Percentiles rank a stretch among this genome's conserved stretches.
Conservation (phyloP, 1,284 basidiomycete species). For the Ceratorhiza oryzae-sativae region DNA sequence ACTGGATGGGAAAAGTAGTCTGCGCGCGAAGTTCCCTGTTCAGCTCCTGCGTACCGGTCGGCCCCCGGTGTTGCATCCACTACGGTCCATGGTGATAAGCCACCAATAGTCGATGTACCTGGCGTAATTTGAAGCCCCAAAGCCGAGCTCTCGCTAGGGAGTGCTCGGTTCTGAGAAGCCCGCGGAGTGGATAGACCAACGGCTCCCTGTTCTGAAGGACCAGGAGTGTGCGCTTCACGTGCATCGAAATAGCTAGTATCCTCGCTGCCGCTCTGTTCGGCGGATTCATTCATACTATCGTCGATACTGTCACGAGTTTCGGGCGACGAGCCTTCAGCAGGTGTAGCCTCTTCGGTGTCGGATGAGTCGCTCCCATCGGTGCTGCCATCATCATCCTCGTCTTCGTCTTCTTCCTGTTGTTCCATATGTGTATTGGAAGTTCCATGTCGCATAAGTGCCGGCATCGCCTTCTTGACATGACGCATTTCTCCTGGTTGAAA, state of each 20-base stretch:
- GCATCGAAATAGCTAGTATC: slow-evolving; percentile 25
- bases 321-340: slow-evolving; percentile 10
- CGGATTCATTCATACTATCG: slow-evolving; percentile 18
- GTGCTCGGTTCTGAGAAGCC: slow-evolving; percentile 17
- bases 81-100: slow-evolving; percentile 2
- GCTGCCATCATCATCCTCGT: slow-evolving; percentile 17
- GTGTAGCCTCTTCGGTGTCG: not conserved
- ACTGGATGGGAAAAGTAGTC: slow-evolving; percentile 31
- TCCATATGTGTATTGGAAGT: slow-evolving; percentile 9
- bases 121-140: slow-evolving; percentile 25
- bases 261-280: slow-evolving; percentile 6
- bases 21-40: not conserved
- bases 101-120: slow-evolving; percentile 5
- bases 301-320: slow-evolving; percentile 21
- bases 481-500: slow-evolving; percentile 35
- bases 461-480: slow-evolving; percentile 34
- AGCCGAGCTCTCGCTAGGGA: slow-evolving; percentile 18
- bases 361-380: not conserved
- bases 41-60: not conserved
- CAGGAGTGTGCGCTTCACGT: slow-evolving; percentile 9
- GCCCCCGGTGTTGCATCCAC: slow-evolving; percentile 11
- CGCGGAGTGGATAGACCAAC: slow-evolving; percentile 15
- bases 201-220: not conserved
- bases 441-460: slow-evolving; percentile 26
- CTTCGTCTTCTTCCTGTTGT: slow-evolving; percentile 13